Conservation (phyloP, 179 eudicot species). For the Spinacia oleracea region DNA sequence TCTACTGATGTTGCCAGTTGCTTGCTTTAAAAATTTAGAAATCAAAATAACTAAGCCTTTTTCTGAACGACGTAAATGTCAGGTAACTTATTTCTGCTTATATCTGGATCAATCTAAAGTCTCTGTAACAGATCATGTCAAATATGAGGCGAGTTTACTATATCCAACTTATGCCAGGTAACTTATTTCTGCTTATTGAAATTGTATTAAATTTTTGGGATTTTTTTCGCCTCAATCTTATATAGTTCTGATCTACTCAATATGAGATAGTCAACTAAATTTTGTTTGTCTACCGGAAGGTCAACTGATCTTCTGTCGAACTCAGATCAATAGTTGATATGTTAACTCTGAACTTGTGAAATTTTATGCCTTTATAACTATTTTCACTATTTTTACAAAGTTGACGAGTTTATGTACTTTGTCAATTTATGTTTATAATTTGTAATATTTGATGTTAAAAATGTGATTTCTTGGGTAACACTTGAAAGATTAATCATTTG, state of each 20-base stretch:
- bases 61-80: slow-evolving; percentile 65
- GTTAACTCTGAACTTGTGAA: neutral
- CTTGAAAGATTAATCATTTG: too few species aligned
- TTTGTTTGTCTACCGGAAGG: neutral
- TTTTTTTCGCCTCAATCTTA: too few species aligned
- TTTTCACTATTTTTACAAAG: too few species aligned
- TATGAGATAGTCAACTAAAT: neutral
- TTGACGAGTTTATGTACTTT: too few species aligned
- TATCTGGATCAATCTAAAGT: slow-evolving; percentile 64
- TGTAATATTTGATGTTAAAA: too few species aligned
- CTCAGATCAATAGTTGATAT: neutral
- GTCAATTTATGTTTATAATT: too few species aligned
- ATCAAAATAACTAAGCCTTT: slow-evolving; percentile 48
- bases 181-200: slow-evolving; percentile 20
- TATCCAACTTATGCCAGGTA: slow-evolving; percentile 53
- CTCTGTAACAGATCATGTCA: slow-evolving; percentile 55
- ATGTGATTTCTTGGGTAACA: too few species aligned
- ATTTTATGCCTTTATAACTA: neutral
- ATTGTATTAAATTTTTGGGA: too few species aligned
- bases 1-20: too few species aligned
- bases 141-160: slow-evolving; percentile 31
- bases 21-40: too few species aligned
- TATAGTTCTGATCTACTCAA: neutral
- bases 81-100: slow-evolving; percentile 38
- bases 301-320: neutral